Conservation (phyloP, 805 yeast species). For the Barnettozyma salicaria region DNA sequence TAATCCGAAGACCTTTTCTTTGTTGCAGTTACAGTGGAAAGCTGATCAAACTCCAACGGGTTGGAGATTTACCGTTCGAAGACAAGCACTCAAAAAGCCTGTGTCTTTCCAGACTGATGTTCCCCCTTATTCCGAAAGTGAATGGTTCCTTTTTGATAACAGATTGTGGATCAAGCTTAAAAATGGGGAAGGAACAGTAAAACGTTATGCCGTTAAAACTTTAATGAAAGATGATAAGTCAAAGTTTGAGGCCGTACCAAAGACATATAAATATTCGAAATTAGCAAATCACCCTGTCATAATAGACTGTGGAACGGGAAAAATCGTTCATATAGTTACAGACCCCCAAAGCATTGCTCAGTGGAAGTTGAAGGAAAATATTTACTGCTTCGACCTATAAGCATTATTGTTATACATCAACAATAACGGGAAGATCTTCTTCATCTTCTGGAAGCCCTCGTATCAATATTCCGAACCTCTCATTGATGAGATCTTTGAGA, state of each 20-base stretch:
- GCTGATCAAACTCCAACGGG: neutral
- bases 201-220: constrained; percentile 15
- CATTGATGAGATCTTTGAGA: constrained; percentile 13
- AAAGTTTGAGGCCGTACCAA: constrained; percentile 7
- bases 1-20: constrained; percentile 15
- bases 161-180: constrained; percentile 32
- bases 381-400: constrained; percentile 10
- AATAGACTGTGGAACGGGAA: constrained; percentile 10
- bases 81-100: constrained; percentile 18
- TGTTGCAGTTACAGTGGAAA: constrained; percentile 23
- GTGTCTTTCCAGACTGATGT: constrained; percentile 10
- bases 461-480: constrained; percentile 16
- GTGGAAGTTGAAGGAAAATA: constrained; percentile 20
- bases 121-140: constrained; percentile 22
- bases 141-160: constrained; percentile 35
- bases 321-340: constrained; percentile 17
- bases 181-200: constrained; percentile 7
- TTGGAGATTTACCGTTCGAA: constrained; percentile 10
- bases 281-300: constrained; percentile 19
- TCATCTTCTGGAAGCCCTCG: constrained; percentile 21
- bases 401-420: constrained; percentile 6
- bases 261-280: constrained; percentile 14
- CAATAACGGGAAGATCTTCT: constrained; percentile 24
- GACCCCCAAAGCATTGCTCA: constrained; percentile 4
- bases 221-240: constrained; percentile 12